Evolutionary conservation across 345 rosid species (phyloP).

Genomic region (Sonneratia caseolaris): DNA sequence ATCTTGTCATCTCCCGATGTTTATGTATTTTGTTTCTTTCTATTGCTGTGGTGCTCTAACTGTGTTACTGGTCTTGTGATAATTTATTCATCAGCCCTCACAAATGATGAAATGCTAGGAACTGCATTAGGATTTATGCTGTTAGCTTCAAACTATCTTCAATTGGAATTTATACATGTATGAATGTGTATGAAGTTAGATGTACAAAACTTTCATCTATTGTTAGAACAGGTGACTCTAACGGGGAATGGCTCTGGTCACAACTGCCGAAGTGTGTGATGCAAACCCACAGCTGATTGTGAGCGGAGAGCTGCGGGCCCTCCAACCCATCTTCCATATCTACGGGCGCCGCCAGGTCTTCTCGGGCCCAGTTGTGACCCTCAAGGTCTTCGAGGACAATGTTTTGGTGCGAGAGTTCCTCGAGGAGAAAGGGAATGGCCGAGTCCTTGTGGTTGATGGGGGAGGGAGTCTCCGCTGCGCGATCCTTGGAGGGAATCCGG

Average conservation of each 20-base stretch:
- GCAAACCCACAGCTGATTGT: conserved; percentile 20
- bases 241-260: conserved; percentile 17
- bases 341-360: conserved; percentile 22
- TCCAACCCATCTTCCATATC: conserved; percentile 19
- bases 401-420: conserved; percentile 41
- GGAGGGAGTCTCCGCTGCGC: conserved; percentile 21
- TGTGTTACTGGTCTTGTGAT: background rate
- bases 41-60: background rate
- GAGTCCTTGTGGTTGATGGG: conserved; percentile 22
- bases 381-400: conserved; percentile 48
- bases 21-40: background rate
- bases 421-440: conserved; percentile 36
- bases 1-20: background rate
- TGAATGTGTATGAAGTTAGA: background rate
- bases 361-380: conserved; percentile 34
- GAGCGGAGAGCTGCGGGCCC: conserved; percentile 22
- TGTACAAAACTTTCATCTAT: background rate
- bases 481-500: conserved; percentile 21
- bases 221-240: conserved; percentile 1
- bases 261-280: conserved; percentile 23
- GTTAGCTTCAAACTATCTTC: background rate
- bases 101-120: background rate
- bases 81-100: background rate
- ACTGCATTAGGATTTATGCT: background rate
- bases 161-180: background rate